phyloP scores from a whole-genome alignment of 1,284 basidiomycete species.

The Heterobasidion occidentale region DNA sequence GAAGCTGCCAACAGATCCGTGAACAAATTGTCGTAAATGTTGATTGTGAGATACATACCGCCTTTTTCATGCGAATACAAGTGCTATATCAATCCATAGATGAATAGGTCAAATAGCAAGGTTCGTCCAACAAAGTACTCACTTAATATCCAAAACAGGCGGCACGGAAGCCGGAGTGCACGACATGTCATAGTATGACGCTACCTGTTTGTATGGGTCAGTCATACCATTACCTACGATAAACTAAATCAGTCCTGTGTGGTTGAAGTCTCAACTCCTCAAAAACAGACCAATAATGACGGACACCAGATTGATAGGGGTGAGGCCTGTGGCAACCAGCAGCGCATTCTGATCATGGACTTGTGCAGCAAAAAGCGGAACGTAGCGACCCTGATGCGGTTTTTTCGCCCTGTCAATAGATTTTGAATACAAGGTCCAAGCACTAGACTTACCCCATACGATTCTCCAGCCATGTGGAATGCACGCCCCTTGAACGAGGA shows the following conservation, averaged over 20 bases:
- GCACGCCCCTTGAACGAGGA: conserved; percentile 52
- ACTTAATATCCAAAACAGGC: conserved; percentile 20
- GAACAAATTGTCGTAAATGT: not conserved
- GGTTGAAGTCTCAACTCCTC: conserved; percentile 46
- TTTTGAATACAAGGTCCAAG: not conserved
- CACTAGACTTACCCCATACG: conserved; percentile 42
- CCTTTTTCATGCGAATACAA: conserved; percentile 25
- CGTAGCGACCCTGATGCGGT: conserved; percentile 58
- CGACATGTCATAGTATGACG: conserved; percentile 24
- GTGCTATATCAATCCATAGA: conserved; percentile 11
- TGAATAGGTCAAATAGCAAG: too few species aligned
- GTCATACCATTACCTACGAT: conserved; percentile 40
- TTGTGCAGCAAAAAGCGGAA: conserved; percentile 75
- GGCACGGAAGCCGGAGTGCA: conserved; percentile 21
- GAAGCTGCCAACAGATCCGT: conserved; percentile 9
- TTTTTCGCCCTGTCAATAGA: not conserved
- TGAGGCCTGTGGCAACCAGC: conserved; percentile 47
- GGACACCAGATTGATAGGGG: conserved; percentile 71
- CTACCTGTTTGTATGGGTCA: conserved; percentile 16
- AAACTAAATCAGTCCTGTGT: not conserved
- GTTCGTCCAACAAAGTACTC: not conserved
- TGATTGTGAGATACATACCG: conserved; percentile 22
- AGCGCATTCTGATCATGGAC: conserved; percentile 72
- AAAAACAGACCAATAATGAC: conserved; percentile 63
- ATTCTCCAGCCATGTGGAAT: conserved; percentile 71